Conservation (phyloP, 371 early-diverging fungal genomes). For the Capniomyces stellatus region DNA sequence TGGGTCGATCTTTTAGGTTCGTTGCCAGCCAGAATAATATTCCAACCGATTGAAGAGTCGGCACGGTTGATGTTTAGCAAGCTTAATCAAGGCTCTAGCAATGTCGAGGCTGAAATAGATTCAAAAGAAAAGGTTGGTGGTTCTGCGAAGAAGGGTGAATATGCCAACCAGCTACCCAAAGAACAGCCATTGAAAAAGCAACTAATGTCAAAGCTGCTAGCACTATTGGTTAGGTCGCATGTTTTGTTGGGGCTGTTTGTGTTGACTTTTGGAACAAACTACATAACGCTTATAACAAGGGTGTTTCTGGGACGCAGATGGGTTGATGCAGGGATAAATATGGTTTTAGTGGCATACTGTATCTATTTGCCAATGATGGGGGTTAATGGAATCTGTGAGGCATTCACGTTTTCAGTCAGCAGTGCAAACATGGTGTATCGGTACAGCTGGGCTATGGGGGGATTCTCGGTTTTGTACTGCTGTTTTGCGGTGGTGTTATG, state of each 20-base stretch:
- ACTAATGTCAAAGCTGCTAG: conserved; percentile 15
- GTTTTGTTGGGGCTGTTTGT: conserved; percentile 59
- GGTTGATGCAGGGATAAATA: conserved; percentile 25
- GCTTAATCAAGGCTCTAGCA: not conserved
- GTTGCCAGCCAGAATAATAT: conserved; percentile 69
- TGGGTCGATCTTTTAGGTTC: too few relatives aligned
- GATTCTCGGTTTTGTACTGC: conserved; percentile 55
- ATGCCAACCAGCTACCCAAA: not conserved
- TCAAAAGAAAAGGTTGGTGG: not conserved
- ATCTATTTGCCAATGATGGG: conserved; percentile 85
- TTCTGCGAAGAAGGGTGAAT: not conserved
- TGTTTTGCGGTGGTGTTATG: conserved; percentile 36
- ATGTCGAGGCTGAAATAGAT: not conserved
- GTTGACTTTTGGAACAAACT: conserved; percentile 66
- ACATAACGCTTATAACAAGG: conserved; percentile 49
- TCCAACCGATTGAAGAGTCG: conserved; percentile 86
- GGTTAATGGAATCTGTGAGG: conserved; percentile 86
- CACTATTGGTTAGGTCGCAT: conserved; percentile 53
- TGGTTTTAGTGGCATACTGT: conserved; percentile 52
- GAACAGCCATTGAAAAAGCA: not conserved
- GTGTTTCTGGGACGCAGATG: conserved; percentile 54
- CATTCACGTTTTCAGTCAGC: conserved; percentile 77
- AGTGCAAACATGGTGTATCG: conserved; percentile 32
- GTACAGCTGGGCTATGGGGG: conserved; percentile 53
- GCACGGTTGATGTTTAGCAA: conserved; percentile 64